Conservation (phyloP, 78 protist species). For the Polysphondylium violaceum region DNA sequence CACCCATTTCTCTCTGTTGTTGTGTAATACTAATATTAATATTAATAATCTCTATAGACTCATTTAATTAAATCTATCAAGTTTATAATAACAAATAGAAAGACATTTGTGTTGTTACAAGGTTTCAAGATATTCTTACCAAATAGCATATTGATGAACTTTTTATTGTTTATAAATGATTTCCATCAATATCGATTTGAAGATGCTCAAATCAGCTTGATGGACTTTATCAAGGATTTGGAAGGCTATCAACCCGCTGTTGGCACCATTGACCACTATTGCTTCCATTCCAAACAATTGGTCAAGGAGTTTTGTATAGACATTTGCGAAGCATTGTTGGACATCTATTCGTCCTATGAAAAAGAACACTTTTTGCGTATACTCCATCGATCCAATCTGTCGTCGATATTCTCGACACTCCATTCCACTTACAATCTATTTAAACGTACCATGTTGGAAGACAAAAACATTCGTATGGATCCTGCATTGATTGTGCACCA, state of each 20-base stretch:
- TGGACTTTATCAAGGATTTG: conserved; percentile 18
- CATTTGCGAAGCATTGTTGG: conserved; percentile 36
- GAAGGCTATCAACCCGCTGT: conserved; percentile 7
- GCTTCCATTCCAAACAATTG: not conserved
- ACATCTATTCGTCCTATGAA: conserved; percentile 37
- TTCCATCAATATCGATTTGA: conserved; percentile 76
- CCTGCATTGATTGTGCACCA: conserved; percentile 52
- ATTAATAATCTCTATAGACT: not conserved
- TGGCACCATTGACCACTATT: not conserved
- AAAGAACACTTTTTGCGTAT: conserved; percentile 55
- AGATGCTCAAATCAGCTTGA: conserved; percentile 44
- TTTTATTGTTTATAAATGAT: conserved; percentile 37
- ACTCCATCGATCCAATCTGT: conserved; percentile 8
- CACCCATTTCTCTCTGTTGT: no score
- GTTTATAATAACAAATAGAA: conserved; percentile 32
- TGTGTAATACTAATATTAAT: no score
- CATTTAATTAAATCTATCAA: conserved; percentile 8
- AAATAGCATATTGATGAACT: conserved; percentile 15
- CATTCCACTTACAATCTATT: conserved; percentile 28
- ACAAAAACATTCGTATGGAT: conserved; percentile 51
- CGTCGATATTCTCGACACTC: conserved; percentile 40
- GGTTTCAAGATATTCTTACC: conserved; percentile 70
- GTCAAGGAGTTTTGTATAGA: not conserved
- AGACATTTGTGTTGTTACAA: conserved; percentile 41
- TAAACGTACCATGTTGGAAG: conserved; percentile 44